These are phyloP conservation scores for Amyloporia xantha DNA, from an alignment of 768 basidiomycete genomes.

Conservation along the genomic window DNA sequence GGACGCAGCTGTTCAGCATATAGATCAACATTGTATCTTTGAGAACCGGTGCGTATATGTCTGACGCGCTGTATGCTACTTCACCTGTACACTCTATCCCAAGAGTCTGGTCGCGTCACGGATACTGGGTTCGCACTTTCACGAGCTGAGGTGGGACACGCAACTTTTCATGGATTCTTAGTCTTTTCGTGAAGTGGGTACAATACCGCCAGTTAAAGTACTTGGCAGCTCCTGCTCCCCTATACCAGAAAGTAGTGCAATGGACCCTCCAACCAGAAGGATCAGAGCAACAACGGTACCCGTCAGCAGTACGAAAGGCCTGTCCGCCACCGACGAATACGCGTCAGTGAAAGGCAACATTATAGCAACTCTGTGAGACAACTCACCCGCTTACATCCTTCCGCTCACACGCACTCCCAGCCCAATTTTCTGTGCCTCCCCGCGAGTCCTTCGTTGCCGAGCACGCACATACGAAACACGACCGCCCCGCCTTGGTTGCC, in stretches of 20 bases:
- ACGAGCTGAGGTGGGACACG: too few species aligned
- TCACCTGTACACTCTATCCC: too few species aligned
- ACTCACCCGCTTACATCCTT: conserved; percentile 78
- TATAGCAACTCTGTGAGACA: too few species aligned
- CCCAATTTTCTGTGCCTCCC: conserved; percentile 65
- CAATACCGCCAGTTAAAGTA: conserved; percentile 46
- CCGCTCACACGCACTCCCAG: conserved; percentile 67
- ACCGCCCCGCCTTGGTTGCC: conserved; percentile 50
- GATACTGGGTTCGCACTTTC: too few species aligned
- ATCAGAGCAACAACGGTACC: conserved; percentile 63
- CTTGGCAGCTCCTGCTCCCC: conserved; percentile 65
- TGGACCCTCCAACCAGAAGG: conserved; percentile 58
- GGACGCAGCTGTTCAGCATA: too few species aligned
- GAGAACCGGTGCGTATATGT: too few species aligned
- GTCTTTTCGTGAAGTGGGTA: conserved; percentile 1
- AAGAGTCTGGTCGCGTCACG: too few species aligned
- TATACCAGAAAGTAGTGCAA: conserved; percentile 58
- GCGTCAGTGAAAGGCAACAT: neutral
- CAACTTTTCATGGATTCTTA: too few species aligned
- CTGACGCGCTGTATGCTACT: too few species aligned
- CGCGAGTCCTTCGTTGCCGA: conserved; percentile 40
- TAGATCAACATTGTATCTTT: too few species aligned
- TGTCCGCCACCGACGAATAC: too few species aligned
- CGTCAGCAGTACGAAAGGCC: conserved; percentile 67
- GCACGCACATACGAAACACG: conserved; percentile 45